phyloP scores from a whole-genome alignment of 2,329 filamentous ascomycete species.

The Hirsutella minnesotensis region DNA sequence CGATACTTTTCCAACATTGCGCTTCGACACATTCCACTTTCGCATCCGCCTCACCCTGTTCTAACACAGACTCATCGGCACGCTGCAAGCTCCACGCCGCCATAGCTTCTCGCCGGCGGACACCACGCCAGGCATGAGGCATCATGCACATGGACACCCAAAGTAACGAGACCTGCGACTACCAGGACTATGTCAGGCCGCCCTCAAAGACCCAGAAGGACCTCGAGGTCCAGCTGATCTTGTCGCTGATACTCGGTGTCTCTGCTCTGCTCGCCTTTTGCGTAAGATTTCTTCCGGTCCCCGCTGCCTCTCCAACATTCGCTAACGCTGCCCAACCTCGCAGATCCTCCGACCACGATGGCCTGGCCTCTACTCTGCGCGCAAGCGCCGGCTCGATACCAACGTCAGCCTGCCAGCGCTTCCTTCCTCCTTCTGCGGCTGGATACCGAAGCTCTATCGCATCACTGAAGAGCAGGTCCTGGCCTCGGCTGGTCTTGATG shows the following conservation, averaged over 20 bases:
- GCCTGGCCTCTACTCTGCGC: conserved; percentile 80
- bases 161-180: conserved; percentile 11
- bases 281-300: conserved; percentile 29
- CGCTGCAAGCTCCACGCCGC: no score
- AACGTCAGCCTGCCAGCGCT: conserved; percentile 58
- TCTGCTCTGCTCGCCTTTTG: conserved; percentile 68
- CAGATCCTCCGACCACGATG: conserved; percentile 82
- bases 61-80: neutral
- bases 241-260: conserved; percentile 60
- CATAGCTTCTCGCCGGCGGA: neutral
- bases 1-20: no score
- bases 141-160: conserved; percentile 1
- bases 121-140: conserved; percentile 1
- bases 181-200: conserved; percentile 12
- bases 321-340: neutral
- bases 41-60: neutral
- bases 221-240: conserved; percentile 53
- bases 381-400: conserved; percentile 60
- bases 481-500: conserved; percentile 82
- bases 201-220: conserved; percentile 24
- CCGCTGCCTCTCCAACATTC: conserved; percentile 1
- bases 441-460: conserved; percentile 76
- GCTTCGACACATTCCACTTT: neutral
- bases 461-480: conserved; percentile 86
- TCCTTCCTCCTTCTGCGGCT: conserved; percentile 78